Evolutionary conservation across 129 eudicot species (phyloP).

Genomic region (Tagetes patula): DNA sequence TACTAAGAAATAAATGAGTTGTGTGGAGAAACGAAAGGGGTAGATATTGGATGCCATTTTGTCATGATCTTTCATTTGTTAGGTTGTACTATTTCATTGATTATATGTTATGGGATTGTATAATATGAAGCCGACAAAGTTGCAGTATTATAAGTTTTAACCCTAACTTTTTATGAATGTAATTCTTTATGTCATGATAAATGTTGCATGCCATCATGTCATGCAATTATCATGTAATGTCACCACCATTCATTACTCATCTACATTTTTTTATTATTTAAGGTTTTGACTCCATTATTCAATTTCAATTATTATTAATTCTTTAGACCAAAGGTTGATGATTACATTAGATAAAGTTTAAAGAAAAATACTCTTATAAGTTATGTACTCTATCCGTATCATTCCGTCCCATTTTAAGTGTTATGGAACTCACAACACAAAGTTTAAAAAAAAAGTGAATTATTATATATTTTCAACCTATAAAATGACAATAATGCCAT

Average conservation of each 20-base stretch:
- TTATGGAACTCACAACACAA: no score
- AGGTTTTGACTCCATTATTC: slow-evolving; percentile 20
- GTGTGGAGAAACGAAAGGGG: slow-evolving; percentile 29
- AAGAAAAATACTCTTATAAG: neutral
- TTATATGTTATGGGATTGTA: slow-evolving; percentile 42
- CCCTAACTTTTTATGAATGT: slow-evolving; percentile 23
- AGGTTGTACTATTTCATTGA: slow-evolving; percentile 39
- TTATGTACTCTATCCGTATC: no score
- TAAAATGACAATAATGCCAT: no score
- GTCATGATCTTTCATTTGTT: slow-evolving; percentile 30
- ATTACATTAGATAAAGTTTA: neutral
- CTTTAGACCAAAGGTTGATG: slow-evolving; percentile 9
- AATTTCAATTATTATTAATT: neutral
- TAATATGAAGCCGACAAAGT: slow-evolving; percentile 30
- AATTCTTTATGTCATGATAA: slow-evolving; percentile 32
- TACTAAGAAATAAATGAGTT: slow-evolving; percentile 33
- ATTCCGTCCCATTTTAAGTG: no score
- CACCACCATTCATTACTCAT: slow-evolving; percentile 7
- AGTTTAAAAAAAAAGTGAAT: no score
- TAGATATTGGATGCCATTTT: slow-evolving; percentile 35
- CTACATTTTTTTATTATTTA: neutral
- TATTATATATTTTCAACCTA: no score
- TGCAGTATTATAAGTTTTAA: slow-evolving; percentile 22
- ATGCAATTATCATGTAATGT: slow-evolving; percentile 25
- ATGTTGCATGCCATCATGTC: slow-evolving; percentile 31